These are phyloP conservation scores for Penicillium sp. DNA, from an alignment of 2,329 filamentous ascomycete species.

Conservation along the genomic window DNA sequence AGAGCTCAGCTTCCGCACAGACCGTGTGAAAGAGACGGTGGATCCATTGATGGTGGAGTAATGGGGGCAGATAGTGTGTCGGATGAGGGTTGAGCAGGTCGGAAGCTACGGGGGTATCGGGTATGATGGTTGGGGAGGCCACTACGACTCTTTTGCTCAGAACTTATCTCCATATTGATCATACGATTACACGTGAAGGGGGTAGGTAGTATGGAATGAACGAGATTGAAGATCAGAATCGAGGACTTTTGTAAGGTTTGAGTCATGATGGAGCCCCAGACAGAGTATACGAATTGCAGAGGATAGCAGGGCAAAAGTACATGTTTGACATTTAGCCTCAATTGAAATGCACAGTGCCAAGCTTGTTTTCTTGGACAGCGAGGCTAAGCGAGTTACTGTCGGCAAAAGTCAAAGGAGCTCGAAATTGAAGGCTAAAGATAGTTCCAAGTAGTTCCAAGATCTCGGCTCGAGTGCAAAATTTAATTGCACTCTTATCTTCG, in stretches of 20 bases:
- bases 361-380: not conserved
- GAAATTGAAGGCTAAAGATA: not conserved
- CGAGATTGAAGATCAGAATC: too few species aligned
- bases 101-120: not conserved
- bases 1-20: constrained; percentile 22
- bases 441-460: not conserved
- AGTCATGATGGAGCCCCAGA: not conserved
- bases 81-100: constrained; percentile 4
- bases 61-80: constrained; percentile 1
- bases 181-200: not conserved
- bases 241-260: not conserved
- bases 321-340: constrained; percentile 7
- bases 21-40: constrained; percentile 13
- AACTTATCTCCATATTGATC: not conserved
- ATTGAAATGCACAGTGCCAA: not conserved
- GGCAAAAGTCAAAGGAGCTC: not conserved
- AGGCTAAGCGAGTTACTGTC: not conserved
- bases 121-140: not conserved
- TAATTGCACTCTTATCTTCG: not conserved
- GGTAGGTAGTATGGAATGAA: not conserved
- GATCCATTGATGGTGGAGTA: not conserved
- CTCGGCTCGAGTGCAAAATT: not conserved
- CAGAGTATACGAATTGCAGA: not conserved
- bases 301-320: constrained; percentile 8
- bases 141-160: not conserved